phyloP scores from a whole-genome alignment of 305 asterid species.

The Solanum hybrid region DNA sequence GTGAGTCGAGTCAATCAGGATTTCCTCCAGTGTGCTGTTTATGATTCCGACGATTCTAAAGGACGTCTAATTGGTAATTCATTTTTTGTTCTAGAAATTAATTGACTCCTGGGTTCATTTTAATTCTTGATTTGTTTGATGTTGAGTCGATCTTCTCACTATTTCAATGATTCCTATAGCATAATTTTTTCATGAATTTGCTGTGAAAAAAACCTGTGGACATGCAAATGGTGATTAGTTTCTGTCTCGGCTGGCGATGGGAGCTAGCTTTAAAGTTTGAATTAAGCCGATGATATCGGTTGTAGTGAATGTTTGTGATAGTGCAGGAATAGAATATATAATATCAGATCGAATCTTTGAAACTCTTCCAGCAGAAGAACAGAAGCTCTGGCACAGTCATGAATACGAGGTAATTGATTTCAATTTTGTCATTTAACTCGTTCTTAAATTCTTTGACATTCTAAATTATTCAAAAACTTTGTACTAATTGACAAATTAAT shows the following conservation, averaged over 20 bases:
- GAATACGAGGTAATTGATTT: conserved; percentile 49
- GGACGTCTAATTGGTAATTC: conserved; percentile 60
- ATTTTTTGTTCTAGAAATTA: background rate
- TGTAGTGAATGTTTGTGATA: background rate
- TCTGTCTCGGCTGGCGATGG: background rate
- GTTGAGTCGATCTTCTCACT: background rate
- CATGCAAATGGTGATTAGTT: background rate
- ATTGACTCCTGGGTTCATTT: background rate
- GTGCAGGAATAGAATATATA: conserved; percentile 70
- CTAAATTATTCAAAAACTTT: background rate
- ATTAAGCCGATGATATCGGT: background rate
- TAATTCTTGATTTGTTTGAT: background rate
- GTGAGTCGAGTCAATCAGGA: conserved; percentile 51
- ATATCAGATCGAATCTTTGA: conserved; percentile 50
- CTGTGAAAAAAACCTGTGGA: too few relatives aligned
- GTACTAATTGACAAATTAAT: background rate
- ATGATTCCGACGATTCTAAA: conserved; percentile 49
- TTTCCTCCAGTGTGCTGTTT: conserved; percentile 74
- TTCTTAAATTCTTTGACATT: too few relatives aligned
- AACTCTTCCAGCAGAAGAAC: conserved; percentile 61
- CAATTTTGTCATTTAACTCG: too few relatives aligned
- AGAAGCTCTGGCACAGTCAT: conserved; percentile 85
- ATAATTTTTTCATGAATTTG: too few relatives aligned
- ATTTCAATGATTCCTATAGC: background rate
- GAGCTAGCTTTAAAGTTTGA: background rate